A percentile compares a stretch with the other conserved stretches of the same genome.
Evolutionary conservation across 345 rosid genomes (phyloP).

Genomic region (Aegle marmelos): DNA sequence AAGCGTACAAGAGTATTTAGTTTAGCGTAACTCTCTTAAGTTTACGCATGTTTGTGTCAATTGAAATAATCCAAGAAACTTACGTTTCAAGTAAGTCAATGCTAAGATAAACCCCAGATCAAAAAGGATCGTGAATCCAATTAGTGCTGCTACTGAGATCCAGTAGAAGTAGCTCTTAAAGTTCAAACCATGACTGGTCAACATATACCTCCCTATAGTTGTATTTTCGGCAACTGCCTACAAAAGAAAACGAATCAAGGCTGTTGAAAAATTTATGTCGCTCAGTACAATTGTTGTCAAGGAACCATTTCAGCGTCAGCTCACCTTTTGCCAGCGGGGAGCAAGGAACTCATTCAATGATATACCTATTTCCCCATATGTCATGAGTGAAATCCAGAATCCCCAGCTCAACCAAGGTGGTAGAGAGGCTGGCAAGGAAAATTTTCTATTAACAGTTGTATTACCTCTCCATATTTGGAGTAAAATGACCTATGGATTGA

Average conservation of each 20-base stretch:
- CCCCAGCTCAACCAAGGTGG: constrained; percentile 69
- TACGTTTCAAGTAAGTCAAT: constrained; percentile 53
- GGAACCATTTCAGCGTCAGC: background rate
- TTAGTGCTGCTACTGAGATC: constrained; percentile 44
- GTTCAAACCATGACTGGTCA: constrained; percentile 57
- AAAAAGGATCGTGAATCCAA: constrained; percentile 54
- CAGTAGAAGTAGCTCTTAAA: constrained; percentile 46
- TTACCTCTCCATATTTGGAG: background rate
- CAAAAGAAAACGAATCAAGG: background rate
- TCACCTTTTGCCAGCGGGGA: constrained; percentile 55
- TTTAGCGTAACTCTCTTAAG: background rate
- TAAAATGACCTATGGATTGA: background rate
- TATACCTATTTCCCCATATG: constrained; percentile 53
- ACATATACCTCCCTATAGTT: constrained; percentile 38
- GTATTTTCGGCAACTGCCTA: constrained; percentile 10
- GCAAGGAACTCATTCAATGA: constrained; percentile 53
- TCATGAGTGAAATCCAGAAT: constrained; percentile 61
- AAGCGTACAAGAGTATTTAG: background rate
- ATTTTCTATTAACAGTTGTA: background rate
- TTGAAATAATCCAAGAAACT: constrained; percentile 13
- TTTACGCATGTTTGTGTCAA: background rate
- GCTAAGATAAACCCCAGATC: constrained; percentile 51
- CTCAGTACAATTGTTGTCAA: background rate
- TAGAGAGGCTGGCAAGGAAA: constrained; percentile 28
- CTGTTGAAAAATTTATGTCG: background rate